A percentile compares a stretch with the other conserved stretches of the same genome.
Evolutionary conservation across 768 basidiomycete species (phyloP).

Genomic region (Amanita molliuscula): DNA sequence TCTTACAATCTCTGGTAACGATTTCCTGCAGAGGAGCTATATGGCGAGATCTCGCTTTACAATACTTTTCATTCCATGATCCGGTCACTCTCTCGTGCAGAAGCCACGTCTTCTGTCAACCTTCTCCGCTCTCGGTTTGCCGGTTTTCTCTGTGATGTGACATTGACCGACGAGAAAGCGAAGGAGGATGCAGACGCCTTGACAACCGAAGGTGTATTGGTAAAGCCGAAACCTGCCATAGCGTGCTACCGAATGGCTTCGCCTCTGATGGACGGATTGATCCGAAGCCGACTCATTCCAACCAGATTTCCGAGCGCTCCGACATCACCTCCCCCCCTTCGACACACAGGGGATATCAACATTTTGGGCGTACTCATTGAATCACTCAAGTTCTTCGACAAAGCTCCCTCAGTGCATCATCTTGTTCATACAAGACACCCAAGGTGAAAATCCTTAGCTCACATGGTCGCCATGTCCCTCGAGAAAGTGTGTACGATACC

Average conservation of each 20-base stretch:
- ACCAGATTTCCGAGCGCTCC: constrained; percentile 7
- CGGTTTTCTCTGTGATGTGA: constrained; percentile 6
- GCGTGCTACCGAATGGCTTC: not conserved
- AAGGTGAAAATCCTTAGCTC: constrained; percentile 1
- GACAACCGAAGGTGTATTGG: not conserved
- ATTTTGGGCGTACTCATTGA: constrained; percentile 8
- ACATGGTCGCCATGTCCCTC: constrained; percentile 6
- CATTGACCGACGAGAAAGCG: not conserved
- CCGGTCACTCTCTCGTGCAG: constrained; percentile 3
- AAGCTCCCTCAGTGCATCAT: constrained; percentile 3
- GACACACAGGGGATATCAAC: not conserved
- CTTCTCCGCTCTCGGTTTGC: constrained; percentile 9
- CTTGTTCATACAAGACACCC: constrained; percentile 7
- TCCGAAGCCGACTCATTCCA: constrained; percentile 6
- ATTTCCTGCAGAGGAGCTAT: constrained; percentile 5
- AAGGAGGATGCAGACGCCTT: not conserved
- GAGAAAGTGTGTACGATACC: constrained; percentile 10
- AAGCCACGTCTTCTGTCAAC: constrained; percentile 2
- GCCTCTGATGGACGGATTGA: not conserved
- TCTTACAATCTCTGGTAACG: constrained; percentile 6
- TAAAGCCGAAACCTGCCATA: not conserved
- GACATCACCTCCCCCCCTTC: constrained; percentile 2
- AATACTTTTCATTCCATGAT: constrained; percentile 8
- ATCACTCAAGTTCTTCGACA: constrained; percentile 10
- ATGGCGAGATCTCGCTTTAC: constrained; percentile 1